Conservation (phyloP, 495 filamentous ascomycete species). For the Lichenothelia convexa region DNA sequence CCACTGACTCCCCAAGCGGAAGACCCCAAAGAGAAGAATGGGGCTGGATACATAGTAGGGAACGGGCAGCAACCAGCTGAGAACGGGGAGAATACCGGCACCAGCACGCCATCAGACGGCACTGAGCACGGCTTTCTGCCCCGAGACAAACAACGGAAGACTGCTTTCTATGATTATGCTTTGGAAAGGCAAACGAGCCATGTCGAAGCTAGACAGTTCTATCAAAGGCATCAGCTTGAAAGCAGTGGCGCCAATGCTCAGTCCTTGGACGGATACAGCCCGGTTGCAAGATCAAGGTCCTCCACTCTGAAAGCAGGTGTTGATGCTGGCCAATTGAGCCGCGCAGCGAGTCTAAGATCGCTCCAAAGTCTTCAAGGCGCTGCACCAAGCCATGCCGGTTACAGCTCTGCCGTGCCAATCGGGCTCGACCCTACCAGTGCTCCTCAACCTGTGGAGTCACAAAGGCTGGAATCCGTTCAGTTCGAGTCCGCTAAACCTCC, state of each 20-base stretch:
- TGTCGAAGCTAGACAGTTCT: constrained; percentile 84
- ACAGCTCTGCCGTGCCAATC: constrained; percentile 11
- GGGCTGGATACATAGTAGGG: too few relatives aligned
- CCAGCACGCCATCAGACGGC: constrained; percentile 4
- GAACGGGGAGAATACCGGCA: too few relatives aligned
- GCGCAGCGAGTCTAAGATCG: constrained; percentile 16
- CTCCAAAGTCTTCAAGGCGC: constrained; percentile 18
- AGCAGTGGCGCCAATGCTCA: constrained; percentile 26
- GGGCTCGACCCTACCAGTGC: constrained; percentile 9
- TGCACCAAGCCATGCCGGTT: not conserved
- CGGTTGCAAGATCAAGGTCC: constrained; percentile 26
- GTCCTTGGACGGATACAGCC: constrained; percentile 31
- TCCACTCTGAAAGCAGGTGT: constrained; percentile 8
- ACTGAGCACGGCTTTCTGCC: constrained; percentile 42
- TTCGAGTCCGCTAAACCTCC: constrained; percentile 7
- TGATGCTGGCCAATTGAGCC: constrained; percentile 8
- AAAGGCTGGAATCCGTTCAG: constrained; percentile 12
- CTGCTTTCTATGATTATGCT: constrained; percentile 70
- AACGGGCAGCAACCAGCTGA: too few relatives aligned
- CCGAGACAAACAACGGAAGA: constrained; percentile 58
- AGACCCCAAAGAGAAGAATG: too few relatives aligned
- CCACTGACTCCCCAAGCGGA: too few relatives aligned
- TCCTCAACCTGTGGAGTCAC: constrained; percentile 13
- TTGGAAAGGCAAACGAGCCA: constrained; percentile 81
- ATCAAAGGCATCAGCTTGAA: constrained; percentile 67